Base-by-base conservation (phyloP, 2,329 filamentous ascomycete species). In the Fusarium sororula region DNA sequence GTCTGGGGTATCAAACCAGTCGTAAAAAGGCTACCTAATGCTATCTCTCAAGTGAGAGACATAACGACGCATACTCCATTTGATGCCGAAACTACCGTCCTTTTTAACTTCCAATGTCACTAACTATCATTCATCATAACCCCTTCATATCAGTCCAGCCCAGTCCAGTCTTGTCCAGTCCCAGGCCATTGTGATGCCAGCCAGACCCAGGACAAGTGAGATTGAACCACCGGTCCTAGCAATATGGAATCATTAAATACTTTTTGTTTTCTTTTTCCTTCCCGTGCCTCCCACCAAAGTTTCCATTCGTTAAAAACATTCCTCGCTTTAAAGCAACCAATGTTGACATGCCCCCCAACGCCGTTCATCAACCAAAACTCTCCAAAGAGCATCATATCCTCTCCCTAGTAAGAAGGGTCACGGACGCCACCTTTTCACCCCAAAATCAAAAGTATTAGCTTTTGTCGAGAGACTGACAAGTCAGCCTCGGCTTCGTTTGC, bases 1-100 rank as follows among this genome's bases (percentile, higher is more conserved):
- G 24, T 58, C 42, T 41, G 30, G 59, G 73, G 73, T 76, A 74
- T 75, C 71, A 75, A 77, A 70, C 58, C 70, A 75, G 50, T 70
- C 68, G 65, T 57, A 28, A 70, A 63, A 37, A 65, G 69, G 61
- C 69, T 76, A 75, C 51, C 68, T 76, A 73, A 62, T 47, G 39
- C 55, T 28, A 20, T 68, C 57, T 51, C 41, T 54, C 57, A 64
- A 68, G 47, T 30, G 56, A 56, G 41, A 60, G 53, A 50, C 37
- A 41, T 42, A 62, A 44, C 41, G 44, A 70, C 42, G 60, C 72
- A 62, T 74, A 66, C 72, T 75, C 60, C 72, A 70, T 53, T 63
- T 30, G 55, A 74, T 69, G 67, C 72, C 63, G 28, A 55, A 66
- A 68, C 56, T 60, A 54, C 70, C 60, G 24, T 54, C 26, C 44